Percentiles rank a stretch among this genome's conserved stretches.
phyloP scores from a whole-genome alignment of 2,329 filamentous ascomycete species.

The Pseudogymnoascus sp. region DNA sequence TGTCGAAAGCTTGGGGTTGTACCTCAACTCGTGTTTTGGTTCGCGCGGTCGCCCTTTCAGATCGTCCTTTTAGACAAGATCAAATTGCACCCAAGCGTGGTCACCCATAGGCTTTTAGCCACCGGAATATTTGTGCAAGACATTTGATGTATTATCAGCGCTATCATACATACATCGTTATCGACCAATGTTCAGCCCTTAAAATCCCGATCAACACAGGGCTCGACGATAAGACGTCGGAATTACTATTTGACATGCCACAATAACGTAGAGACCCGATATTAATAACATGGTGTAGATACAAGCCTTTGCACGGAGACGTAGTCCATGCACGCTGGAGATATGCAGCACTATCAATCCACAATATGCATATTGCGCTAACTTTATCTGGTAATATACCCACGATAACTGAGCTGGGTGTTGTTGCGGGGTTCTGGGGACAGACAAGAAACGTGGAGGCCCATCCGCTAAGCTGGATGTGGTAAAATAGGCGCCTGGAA shows the following conservation, averaged over 20 bases:
- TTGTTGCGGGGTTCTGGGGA: not conserved
- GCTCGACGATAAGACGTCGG: not conserved
- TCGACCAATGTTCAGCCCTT: not conserved
- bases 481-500: not conserved
- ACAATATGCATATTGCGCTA: not conserved
- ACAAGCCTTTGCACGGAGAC: not conserved
- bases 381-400: not conserved
- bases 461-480: not conserved
- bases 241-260: not conserved
- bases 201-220: not conserved
- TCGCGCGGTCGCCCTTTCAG: not conserved
- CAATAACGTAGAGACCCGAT: not conserved
- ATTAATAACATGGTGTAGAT: not conserved
- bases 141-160: not conserved
- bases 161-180: not conserved
- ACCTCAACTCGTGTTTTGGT: not conserved
- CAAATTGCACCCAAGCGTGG: not conserved
- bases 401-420: not conserved
- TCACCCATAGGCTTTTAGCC: not conserved
- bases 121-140: not conserved
- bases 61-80: not conserved
- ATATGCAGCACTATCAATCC: not conserved
- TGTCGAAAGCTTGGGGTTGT: not conserved
- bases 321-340: not conserved
- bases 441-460: not conserved